phyloP scores from a whole-genome alignment of 495 filamentous ascomycete genomes.

The Daldinia decipiens region DNA sequence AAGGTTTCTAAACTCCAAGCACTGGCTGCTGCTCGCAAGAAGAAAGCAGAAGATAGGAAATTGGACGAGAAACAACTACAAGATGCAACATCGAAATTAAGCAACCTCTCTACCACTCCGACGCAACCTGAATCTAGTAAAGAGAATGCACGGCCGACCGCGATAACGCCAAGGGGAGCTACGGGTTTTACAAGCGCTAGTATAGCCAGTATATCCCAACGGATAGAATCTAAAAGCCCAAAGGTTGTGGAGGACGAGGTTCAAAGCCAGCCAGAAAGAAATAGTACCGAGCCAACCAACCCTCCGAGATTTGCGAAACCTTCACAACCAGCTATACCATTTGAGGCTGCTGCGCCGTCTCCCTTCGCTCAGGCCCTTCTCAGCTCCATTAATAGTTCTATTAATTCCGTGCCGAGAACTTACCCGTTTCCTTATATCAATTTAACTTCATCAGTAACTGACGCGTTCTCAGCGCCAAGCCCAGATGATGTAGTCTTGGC shows the following conservation, averaged over 20 bases:
- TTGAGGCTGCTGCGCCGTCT: constrained; percentile 60
- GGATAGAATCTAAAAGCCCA: neutral
- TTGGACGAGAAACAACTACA: constrained; percentile 44
- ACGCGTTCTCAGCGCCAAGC: constrained; percentile 88
- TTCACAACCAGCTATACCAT: constrained; percentile 1
- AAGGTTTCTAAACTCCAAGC: constrained; percentile 92
- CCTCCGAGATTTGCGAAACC: neutral
- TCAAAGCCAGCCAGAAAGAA: constrained; percentile 8
- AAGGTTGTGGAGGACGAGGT: neutral
- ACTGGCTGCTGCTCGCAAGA: constrained; percentile 86
- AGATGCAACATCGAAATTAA: constrained; percentile 12
- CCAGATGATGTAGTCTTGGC: constrained; percentile 90
- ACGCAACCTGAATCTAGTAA: constrained; percentile 21
- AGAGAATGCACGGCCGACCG: constrained; percentile 22
- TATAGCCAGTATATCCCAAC: neutral
- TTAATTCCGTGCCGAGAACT: constrained; percentile 51
- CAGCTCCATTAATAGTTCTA: constrained; percentile 50
- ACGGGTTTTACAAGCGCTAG: neutral
- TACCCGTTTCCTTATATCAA: constrained; percentile 65
- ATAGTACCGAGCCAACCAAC: neutral
- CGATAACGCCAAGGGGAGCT: neutral
- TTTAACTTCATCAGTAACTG: constrained; percentile 49
- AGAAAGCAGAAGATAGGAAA: constrained; percentile 78
- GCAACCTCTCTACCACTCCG: constrained; percentile 11
- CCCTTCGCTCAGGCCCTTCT: constrained; percentile 76